Conservation (phyloP, 768 basidiomycete species). For the Roridomyces roridus region DNA sequence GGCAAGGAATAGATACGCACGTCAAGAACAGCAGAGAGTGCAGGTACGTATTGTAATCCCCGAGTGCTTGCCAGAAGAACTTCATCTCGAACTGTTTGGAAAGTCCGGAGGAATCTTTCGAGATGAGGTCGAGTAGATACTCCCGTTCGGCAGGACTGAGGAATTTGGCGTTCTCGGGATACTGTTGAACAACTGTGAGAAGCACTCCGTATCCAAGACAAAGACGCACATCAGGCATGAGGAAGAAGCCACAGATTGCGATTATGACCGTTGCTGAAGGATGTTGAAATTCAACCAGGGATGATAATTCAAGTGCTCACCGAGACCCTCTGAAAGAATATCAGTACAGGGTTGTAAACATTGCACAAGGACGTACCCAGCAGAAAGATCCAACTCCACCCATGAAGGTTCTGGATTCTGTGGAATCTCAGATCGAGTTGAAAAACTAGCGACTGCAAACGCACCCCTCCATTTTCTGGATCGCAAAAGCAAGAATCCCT, state of each 20-base stretch:
- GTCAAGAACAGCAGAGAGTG: slow-evolving; percentile 7
- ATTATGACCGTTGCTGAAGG: neutral
- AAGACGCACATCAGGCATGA: slow-evolving; percentile 4
- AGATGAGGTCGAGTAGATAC: slow-evolving; percentile 3
- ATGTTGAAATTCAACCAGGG: neutral
- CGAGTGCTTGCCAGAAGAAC: slow-evolving; percentile 9
- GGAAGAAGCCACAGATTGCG: neutral
- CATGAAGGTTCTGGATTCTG: neutral
- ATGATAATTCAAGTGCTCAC: neutral
- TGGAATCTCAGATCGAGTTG: neutral
- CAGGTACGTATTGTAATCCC: slow-evolving; percentile 8
- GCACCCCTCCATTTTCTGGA: slow-evolving; percentile 6
- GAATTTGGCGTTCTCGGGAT: slow-evolving; percentile 9
- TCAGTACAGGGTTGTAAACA: neutral
- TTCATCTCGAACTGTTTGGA: slow-evolving; percentile 7
- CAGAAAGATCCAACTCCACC: slow-evolving; percentile 12
- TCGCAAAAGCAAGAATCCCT: neutral
- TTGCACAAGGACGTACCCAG: neutral
- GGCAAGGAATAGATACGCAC: neutral
- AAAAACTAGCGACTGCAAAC: neutral
- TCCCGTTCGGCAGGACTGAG: neutral
- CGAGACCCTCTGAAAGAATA: neutral
- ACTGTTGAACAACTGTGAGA: neutral
- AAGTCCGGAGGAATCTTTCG: slow-evolving; percentile 4
- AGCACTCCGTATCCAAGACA: neutral